phyloP scores from a whole-genome alignment of 2,329 filamentous ascomycete species.

The Colletotrichum falcatum region DNA sequence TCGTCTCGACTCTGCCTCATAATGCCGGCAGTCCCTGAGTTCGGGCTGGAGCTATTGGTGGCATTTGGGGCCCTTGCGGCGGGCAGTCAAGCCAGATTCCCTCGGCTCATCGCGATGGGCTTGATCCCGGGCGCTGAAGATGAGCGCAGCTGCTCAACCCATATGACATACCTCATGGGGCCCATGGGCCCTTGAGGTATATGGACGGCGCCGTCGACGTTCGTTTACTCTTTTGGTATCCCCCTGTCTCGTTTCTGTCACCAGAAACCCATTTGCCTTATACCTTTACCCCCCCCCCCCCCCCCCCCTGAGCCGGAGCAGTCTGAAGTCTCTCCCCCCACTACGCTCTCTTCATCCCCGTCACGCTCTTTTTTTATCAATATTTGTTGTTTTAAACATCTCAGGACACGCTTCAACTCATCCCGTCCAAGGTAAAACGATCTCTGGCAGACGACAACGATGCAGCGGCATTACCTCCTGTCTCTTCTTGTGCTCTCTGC shows the following conservation, averaged over 20 bases:
- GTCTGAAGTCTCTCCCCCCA: constrained; percentile 30
- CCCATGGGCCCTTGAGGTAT: constrained; percentile 11
- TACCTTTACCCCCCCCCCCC: too few relatives aligned
- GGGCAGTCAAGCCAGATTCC: background rate
- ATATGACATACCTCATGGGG: background rate
- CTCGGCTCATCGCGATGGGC: background rate
- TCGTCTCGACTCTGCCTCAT: constrained; percentile 40
- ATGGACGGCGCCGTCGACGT: constrained; percentile 4
- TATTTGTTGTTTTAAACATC: too few relatives aligned
- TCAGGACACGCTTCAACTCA: constrained; percentile 19
- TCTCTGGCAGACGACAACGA: constrained; percentile 10
- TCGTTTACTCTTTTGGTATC: background rate
- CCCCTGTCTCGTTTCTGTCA: background rate
- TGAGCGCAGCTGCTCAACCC: too few relatives aligned
- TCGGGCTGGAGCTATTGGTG: background rate
- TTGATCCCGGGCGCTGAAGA: background rate
- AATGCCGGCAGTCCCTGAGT: constrained; percentile 7
- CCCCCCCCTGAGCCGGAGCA: background rate
- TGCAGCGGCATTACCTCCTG: constrained; percentile 30
- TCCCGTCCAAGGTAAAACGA: background rate
- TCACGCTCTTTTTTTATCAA: constrained; percentile 34
- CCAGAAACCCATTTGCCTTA: background rate
- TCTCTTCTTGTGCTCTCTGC: constrained; percentile 10
- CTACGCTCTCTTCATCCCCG: background rate
- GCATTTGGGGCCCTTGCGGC: constrained; percentile 25